Evolutionary conservation across 768 basidiomycete species (phyloP).

Genomic region (Lactarius tabidus): DNA sequence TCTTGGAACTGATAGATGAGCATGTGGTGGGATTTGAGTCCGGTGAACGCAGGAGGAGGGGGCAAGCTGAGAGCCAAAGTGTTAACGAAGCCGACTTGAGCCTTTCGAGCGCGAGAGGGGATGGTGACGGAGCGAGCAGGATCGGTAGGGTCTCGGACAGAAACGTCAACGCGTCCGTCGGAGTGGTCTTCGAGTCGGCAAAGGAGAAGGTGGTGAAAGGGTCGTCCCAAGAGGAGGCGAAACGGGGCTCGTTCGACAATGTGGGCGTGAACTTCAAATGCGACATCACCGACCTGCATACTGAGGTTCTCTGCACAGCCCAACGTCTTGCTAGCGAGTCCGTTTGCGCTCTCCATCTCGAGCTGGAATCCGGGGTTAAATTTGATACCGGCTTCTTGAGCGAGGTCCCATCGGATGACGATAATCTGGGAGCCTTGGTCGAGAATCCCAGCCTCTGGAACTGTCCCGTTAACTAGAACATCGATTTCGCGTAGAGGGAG

Average conservation of each 20-base stretch:
- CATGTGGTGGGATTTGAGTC: no score
- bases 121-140: background rate
- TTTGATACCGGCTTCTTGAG: background rate
- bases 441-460: background rate
- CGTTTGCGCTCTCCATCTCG: background rate
- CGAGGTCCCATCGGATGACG: background rate
- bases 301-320: background rate
- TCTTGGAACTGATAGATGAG: no score
- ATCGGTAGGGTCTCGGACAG: background rate
- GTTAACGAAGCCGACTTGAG: no score
- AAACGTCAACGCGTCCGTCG: background rate
- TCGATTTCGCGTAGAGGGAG: background rate
- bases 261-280: background rate
- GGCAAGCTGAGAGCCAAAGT: no score
- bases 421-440: background rate
- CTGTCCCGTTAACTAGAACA: background rate
- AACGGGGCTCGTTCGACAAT: background rate
- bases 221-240: background rate
- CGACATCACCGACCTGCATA: background rate
- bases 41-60: no score
- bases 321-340: background rate
- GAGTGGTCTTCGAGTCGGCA: slow-evolving; percentile 1
- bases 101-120: no score
- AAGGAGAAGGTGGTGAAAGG: background rate
- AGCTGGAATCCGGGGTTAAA: no score